A percentile compares a stretch with the other conserved stretches of the same genome.
phyloP scores from a whole-genome alignment of 1,139 yeast species.

The Kurtzmaniella quercitrusa region DNA sequence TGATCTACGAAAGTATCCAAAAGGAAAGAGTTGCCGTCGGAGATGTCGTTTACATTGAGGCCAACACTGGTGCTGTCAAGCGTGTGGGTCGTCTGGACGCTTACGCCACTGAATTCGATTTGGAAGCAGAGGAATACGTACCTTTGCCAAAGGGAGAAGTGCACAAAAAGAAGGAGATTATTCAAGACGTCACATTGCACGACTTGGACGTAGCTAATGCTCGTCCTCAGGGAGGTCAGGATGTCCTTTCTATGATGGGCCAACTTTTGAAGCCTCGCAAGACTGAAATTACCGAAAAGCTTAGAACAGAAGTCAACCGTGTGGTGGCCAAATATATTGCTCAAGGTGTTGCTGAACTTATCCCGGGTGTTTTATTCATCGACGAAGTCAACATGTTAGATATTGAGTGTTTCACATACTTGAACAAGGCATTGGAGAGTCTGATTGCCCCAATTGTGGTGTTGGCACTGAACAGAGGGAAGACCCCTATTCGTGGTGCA shows the following conservation, averaged over 20 bases:
- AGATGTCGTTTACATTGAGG: constrained; percentile 94
- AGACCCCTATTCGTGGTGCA: constrained; percentile 88
- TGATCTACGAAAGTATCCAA: constrained; percentile 92
- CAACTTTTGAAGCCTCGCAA: constrained; percentile 93
- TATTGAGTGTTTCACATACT: constrained; percentile 89
- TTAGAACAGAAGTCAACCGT: constrained; percentile 89
- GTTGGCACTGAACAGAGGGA: constrained; percentile 91
- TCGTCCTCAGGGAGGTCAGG: constrained; percentile 98
- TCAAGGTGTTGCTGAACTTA: constrained; percentile 96
- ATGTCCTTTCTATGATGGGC: constrained; percentile 97
- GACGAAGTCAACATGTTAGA: constrained; percentile 99
- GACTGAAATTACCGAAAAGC: constrained; percentile 97
- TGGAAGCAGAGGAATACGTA: constrained; percentile 98
- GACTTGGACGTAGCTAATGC: constrained; percentile 96
- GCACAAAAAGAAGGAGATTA: constrained; percentile 96
- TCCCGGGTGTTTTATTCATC: constrained; percentile 95
- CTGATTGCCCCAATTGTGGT: constrained; percentile 92
- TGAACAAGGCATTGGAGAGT: constrained; percentile 90
- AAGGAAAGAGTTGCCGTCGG: constrained; percentile 94
- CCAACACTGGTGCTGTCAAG: constrained; percentile 96
- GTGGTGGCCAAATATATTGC: constrained; percentile 95
- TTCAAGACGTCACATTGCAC: constrained; percentile 94
- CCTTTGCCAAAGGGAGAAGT: constrained; percentile 99
- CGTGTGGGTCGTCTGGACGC: constrained; percentile 98
- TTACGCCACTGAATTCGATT: constrained; percentile 94